Evolutionary conservation across 2,329 filamentous ascomycete genomes (phyloP), one percentile per base, ranked within the genome.

Genomic region (Curvularia sp.): DNA sequence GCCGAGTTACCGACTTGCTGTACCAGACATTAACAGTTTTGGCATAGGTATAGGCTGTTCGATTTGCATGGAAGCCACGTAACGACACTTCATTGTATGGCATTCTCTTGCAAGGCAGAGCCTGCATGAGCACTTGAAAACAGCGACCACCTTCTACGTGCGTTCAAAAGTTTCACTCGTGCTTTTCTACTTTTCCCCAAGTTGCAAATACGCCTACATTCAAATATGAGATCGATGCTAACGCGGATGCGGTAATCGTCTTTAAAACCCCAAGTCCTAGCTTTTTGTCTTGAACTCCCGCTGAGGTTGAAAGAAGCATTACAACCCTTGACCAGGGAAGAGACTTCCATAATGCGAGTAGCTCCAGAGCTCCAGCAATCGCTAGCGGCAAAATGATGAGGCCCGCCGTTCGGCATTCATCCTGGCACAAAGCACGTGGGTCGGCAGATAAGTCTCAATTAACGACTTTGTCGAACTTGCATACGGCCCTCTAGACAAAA

Each of bases 301-400:
- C 41, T 26, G 20, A 43, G 41, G 41, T 43, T 26, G 41, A 43
- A 24, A 9, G 20, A 43, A 43, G 41, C 20, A 43, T 43, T 4
- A 43, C 41, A 43, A 43, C 41, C 5, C 41, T 43, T 43, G 20
- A 43, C 41, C 41, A 43, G 41, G 41, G 44, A 20, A 48, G n/a
- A 48, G 28, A 48, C 15, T 48, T 48, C 15, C 44, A 35, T 20
- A 18, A 31, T 48, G 44, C 28, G 28, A 48, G 44, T 33, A 28
- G 26, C 26, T 28, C 26, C 26, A 28, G 26, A 48, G 12, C 54
- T 30, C 38, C 39, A 1, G 54, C 18, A 42, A 31, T 51, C 51
- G 54, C 39, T 46, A 31, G 54, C 5, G 54, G 54, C 24, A 31
- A 56, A 18, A 51, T 51, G 48, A 56, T 38, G 38, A 56, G 48